Base-by-base conservation (phyloP, 257 asterid genomes). In the Solanum virginianum region DNA sequence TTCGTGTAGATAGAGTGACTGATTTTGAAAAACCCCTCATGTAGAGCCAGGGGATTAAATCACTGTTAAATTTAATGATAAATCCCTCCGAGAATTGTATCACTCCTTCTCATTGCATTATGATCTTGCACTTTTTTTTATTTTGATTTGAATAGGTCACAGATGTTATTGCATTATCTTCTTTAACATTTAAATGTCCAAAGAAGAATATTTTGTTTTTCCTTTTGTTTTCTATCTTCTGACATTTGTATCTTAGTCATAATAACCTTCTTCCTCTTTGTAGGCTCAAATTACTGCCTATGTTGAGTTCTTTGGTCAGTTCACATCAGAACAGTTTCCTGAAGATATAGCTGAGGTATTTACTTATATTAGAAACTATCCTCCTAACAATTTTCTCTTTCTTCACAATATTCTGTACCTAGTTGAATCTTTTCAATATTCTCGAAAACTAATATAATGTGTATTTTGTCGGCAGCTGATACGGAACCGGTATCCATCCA, bases 301-400 rank as follows among this genome's bases (percentile, higher is more conserved):
- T 77, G 99, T 95, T 68, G 97, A 96, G 88, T 96, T 91, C 89
- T 96, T 96, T 88, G 98, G 97, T 85, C 98, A 96, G 54, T 96
- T 95, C 92, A 95, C 98, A 83, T 95, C 98, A 57, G 98, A 95
- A 90, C 97, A 92, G 59, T 97, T 97, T 93, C 93, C 99, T 68
- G 99, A 97, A 88, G 98, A 97, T 75, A 91, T 97, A 87, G 96
- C 97, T 13, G 98, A 97, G 98, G 99, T 95, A 93, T 75, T 85
- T 84, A 82, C 77, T 85, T 57, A 81, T 69, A 65, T 62, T 82
- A 85, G 85, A 83, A 81, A 49, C 49, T 8, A 60, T 39, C 72
- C 45, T 80, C 62, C 55, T 18, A 22, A 17, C 16, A 43, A 8
- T 45, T 29, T 77, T 14, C 56, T 85, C 32, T 80, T 65, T 81